These are phyloP conservation scores for Boechera stricta DNA, from an alignment of 345 rosid genomes.

Conservation along the genomic window DNA sequence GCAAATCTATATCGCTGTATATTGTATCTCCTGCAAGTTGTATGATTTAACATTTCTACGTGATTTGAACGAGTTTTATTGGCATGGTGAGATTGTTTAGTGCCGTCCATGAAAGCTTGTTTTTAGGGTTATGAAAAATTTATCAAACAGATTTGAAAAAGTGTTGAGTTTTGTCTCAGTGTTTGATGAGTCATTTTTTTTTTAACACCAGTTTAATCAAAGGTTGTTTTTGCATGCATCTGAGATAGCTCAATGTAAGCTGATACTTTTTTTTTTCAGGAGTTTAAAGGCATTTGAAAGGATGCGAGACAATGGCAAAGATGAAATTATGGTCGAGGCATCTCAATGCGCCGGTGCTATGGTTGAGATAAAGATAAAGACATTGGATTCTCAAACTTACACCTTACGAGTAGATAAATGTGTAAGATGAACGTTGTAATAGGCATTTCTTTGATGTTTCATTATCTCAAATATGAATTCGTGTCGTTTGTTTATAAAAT, in stretches of 20 bases:
- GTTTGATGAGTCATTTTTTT: neutral
- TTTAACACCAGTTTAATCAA: neutral
- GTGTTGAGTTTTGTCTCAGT: constrained; percentile 10
- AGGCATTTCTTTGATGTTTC: constrained; percentile 1
- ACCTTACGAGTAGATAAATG: constrained; percentile 63
- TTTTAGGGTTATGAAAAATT: neutral
- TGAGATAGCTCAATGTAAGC: constrained; percentile 10
- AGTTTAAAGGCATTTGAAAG: constrained; percentile 26
- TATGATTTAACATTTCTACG: neutral
- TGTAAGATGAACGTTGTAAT: constrained; percentile 36
- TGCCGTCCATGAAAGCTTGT: neutral
- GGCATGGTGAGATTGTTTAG: neutral
- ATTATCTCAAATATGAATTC: neutral
- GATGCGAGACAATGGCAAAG: constrained; percentile 55
- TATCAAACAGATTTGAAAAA: neutral
- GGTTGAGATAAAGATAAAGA: constrained; percentile 65
- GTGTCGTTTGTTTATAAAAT: neutral
- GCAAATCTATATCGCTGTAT: no score
- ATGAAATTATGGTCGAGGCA: constrained; percentile 44
- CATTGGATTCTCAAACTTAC: constrained; percentile 61
- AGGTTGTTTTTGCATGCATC: constrained; percentile 18
- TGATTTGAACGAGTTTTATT: neutral
- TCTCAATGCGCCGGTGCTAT: constrained; percentile 49
- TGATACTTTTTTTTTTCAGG: neutral
- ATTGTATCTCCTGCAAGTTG: neutral